phyloP scores from a whole-genome alignment of 2,329 filamentous ascomycete species.

The Fusarium brevicatenulatum region DNA sequence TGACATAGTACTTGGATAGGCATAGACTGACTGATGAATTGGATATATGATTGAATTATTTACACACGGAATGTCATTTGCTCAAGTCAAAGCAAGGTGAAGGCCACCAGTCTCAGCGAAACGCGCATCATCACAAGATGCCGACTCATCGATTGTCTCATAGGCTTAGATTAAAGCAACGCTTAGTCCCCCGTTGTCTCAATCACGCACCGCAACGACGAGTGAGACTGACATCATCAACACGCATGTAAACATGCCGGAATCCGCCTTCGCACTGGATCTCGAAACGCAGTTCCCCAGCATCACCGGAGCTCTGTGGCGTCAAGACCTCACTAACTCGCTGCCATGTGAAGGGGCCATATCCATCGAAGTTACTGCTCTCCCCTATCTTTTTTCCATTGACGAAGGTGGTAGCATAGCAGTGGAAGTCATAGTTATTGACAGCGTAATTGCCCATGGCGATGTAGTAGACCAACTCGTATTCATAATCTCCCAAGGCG shows the following conservation, averaged over 20 bases:
- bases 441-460: not conserved
- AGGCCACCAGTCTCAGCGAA: not conserved
- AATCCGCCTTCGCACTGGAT: not conserved
- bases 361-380: not conserved
- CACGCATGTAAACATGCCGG: not conserved
- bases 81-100: not conserved
- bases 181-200: not conserved
- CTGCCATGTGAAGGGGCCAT: not conserved
- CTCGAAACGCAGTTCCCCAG: not conserved
- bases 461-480: slow-evolving; percentile 2
- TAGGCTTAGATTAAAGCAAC: rapidly evolving
- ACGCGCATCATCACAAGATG: not conserved
- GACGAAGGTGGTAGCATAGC: not conserved
- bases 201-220: not conserved
- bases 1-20: not conserved
- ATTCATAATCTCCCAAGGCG: not conserved
- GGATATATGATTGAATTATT: not conserved
- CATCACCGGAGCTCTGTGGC: not conserved
- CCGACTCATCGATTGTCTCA: not conserved
- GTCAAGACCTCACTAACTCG: not conserved
- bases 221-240: not conserved
- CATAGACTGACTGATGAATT: not conserved
- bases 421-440: not conserved
- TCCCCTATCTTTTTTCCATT: not conserved
- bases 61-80: not conserved